Conservation (phyloP, 1,139 yeast genomes). For the Eremothecium gossypii region DNA sequence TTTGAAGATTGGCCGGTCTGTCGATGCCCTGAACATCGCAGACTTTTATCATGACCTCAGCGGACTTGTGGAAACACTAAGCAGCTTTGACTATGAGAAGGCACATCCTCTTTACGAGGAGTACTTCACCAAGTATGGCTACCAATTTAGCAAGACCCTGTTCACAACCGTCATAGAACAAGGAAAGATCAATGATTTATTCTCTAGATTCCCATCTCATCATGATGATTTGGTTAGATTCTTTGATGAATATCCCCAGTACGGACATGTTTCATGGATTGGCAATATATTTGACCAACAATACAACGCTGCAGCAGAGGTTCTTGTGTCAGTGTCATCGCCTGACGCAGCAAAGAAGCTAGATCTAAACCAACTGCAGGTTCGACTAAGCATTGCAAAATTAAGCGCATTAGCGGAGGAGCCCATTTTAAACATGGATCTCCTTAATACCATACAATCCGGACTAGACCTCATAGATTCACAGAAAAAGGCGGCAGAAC, state of each 20-base stretch:
- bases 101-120: slow-evolving; percentile 37
- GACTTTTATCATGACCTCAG: slow-evolving; percentile 60
- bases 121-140: slow-evolving; percentile 56
- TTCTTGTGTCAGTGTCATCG: slow-evolving; percentile 35
- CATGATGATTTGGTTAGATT: slow-evolving; percentile 43
- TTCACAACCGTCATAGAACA: slow-evolving; percentile 50
- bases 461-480: slow-evolving; percentile 40
- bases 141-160: slow-evolving; percentile 57
- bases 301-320: slow-evolving; percentile 42
- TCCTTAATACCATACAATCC: slow-evolving; percentile 39
- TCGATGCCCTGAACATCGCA: slow-evolving; percentile 53
- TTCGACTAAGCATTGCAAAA: slow-evolving; percentile 67
- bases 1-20: slow-evolving; percentile 38
- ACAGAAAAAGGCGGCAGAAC: slow-evolving; percentile 36
- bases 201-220: slow-evolving; percentile 50
- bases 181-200: slow-evolving; percentile 45
- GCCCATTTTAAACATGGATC: slow-evolving; percentile 21
- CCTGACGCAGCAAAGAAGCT: slow-evolving; percentile 35
- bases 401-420: slow-evolving; percentile 34
- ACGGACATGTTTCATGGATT: slow-evolving; percentile 67
- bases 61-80: slow-evolving; percentile 57
- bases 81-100: slow-evolving; percentile 38
- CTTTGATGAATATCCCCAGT: slow-evolving; percentile 40
- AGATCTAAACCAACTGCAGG: slow-evolving; percentile 36
- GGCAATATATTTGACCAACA: slow-evolving; percentile 46